phyloP scores from a whole-genome alignment of 1,139 yeast species.

The Suhomyces ambrosiae region DNA sequence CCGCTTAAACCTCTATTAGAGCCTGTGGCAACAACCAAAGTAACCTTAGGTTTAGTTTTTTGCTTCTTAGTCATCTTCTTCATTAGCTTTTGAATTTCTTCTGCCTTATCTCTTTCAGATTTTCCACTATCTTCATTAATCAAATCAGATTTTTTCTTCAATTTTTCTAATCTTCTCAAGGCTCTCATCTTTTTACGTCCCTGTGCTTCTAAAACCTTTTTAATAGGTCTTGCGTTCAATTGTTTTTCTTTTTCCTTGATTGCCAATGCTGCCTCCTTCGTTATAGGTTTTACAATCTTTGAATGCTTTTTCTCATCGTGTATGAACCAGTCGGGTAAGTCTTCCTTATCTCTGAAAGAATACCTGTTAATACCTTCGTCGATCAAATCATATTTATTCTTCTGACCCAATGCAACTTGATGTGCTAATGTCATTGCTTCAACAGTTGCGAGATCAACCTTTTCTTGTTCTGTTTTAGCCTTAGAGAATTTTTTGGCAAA shows the following conservation, averaged over 20 bases:
- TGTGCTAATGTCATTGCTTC: slow-evolving; percentile 99
- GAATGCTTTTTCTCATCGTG: slow-evolving; percentile 91
- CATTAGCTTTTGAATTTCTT: slow-evolving; percentile 86
- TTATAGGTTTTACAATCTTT: slow-evolving; percentile 84
- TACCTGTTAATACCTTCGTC: slow-evolving; percentile 92
- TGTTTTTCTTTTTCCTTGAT: slow-evolving; percentile 86
- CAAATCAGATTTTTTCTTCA: slow-evolving; percentile 90
- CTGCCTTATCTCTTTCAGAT: slow-evolving; percentile 92
- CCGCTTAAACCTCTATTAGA: slow-evolving; percentile 84
- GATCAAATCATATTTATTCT: slow-evolving; percentile 75
- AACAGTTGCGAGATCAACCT: slow-evolving; percentile 83
- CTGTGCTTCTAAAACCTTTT: slow-evolving; percentile 95
- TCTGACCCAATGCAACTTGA: slow-evolving; percentile 88
- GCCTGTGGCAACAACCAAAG: slow-evolving; percentile 90
- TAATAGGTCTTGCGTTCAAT: slow-evolving; percentile 94
- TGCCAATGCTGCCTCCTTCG: slow-evolving; percentile 95
- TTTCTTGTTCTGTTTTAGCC: slow-evolving; percentile 54
- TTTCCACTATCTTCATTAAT: slow-evolving; percentile 86
- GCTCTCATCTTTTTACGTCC: slow-evolving; percentile 98
- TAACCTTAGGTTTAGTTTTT: slow-evolving; percentile 76
- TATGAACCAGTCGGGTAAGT: slow-evolving; percentile 92
- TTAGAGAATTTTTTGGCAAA: slow-evolving; percentile 35
- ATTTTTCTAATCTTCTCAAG: slow-evolving; percentile 78
- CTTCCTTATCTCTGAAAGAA: slow-evolving; percentile 87
- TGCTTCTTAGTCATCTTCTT: slow-evolving; percentile 77